Percentiles rank a stretch among this genome's conserved stretches.
Conservation (phyloP, 371 early-diverging fungal genomes). For the Nematocida displodere region DNA sequence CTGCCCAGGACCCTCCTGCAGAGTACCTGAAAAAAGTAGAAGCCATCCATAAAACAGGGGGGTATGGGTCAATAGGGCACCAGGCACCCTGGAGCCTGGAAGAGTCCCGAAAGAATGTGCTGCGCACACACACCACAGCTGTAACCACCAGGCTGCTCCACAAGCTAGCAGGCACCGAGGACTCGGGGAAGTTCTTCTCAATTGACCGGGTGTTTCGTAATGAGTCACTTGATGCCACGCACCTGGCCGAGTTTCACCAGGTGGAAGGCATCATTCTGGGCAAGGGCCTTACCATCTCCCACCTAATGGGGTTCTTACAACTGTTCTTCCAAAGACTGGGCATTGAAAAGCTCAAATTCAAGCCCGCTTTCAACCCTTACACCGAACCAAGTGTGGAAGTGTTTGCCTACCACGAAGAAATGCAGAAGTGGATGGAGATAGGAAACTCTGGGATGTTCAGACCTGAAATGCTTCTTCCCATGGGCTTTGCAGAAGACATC, state of each 20-base stretch:
- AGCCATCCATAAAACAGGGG: conserved; percentile 83
- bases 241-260: conserved; percentile 99
- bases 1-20: conserved; percentile 70
- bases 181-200: conserved; percentile 80
- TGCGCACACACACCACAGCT: conserved; percentile 98
- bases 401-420: conserved; percentile 89
- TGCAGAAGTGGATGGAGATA: conserved; percentile 93
- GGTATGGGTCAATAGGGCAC: conserved; percentile 88
- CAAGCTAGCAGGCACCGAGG: conserved; percentile 71
- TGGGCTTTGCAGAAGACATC: conserved; percentile 89
- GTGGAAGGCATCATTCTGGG: conserved; percentile 97
- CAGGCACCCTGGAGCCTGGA: conserved; percentile 81
- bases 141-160: conserved; percentile 84
- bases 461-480: conserved; percentile 93
- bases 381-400: conserved; percentile 99
- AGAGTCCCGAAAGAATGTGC: conserved; percentile 85
- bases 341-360: conserved; percentile 86
- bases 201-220: conserved; percentile 99
- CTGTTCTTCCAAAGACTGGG: conserved; percentile 94
- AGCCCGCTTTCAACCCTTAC: conserved; percentile 99
- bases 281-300: conserved; percentile 82
- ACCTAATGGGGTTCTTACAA: conserved; percentile 90
- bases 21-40: conserved; percentile 83
- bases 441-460: conserved; percentile 99
- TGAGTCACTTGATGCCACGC: conserved; percentile 96